Evolutionary conservation across 2,329 filamentous ascomycete species (phyloP).

Genomic region (Plenodomus lindquistii): DNA sequence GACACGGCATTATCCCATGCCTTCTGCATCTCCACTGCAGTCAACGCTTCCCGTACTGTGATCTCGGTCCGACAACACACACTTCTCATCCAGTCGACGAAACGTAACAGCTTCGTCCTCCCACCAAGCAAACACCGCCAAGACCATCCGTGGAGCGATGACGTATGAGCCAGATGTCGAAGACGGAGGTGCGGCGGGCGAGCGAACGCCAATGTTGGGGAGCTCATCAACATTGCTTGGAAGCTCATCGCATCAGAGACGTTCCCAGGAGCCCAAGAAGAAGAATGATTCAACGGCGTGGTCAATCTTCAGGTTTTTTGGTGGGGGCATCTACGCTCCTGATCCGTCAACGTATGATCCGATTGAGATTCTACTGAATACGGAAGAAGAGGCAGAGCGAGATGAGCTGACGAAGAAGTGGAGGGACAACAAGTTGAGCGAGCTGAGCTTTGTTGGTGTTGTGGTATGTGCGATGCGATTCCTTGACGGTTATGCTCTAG

Average conservation of each 20-base stretch:
- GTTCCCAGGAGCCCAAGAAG: background rate
- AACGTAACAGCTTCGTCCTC: background rate
- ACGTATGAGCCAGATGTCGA: conserved; percentile 27
- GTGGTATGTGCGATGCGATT: conserved; percentile 34
- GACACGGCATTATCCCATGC: background rate
- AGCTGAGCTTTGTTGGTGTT: conserved; percentile 49
- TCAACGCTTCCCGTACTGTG: background rate
- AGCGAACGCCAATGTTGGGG: conserved; percentile 27
- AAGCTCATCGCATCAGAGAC: conserved; percentile 11
- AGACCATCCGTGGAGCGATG: conserved; percentile 15
- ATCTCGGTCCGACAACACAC: conserved; percentile 1
- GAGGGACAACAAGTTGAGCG: conserved; percentile 47
- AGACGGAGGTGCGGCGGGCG: conserved; percentile 14
- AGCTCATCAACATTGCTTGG: conserved; percentile 15
- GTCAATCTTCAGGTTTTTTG: conserved; percentile 33
- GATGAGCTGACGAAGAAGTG: conserved; percentile 45
- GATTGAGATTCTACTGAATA: conserved; percentile 44
- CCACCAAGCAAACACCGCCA: background rate
- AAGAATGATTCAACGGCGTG: conserved; percentile 7
- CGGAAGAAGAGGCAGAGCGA: conserved; percentile 34
- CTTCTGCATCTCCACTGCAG: background rate
- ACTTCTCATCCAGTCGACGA: background rate
- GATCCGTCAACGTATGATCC: conserved; percentile 43
- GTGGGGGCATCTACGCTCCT: conserved; percentile 39
- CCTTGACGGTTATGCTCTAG: background rate